Evolutionary conservation across 352 stramenopile genomes (phyloP), one percentile per base, ranked within the genome.

Genomic region (Poterioochromonas sp.): DNA sequence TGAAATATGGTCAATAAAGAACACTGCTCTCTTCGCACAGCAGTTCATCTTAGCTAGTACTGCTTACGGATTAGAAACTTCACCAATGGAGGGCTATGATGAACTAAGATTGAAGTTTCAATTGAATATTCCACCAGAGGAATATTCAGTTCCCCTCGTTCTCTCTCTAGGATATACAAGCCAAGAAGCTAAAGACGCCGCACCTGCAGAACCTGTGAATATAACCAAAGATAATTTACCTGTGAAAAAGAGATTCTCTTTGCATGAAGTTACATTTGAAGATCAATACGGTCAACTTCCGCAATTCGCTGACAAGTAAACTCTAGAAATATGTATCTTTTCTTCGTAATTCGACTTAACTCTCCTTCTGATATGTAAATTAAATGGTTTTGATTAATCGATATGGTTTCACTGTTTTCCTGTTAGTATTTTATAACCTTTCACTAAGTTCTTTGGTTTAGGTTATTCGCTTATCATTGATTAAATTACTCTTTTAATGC

Each of bases 21-120:
- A 76, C n/a, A n/a, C 44, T 73, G 64, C 12, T 15, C n/a, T 76
- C n/a, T 15, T 77, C 29, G 69, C 69, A 20, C 43, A 76, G 41
- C 32, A 43, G 41, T 15, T 78, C 32, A 78, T 76, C 11, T n/a
- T 76, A 15, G 69, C 69, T 51, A 22, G 29, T 68, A 76, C 69
- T 76, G 69, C 69, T 15, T 68, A 78, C n/a, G 69, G 69, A 12
- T n/a, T 76, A 18, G 32, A 15, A 20, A 76, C 69, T 20, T 18
- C 40, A 15, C 32, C 69, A n/a, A 76, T 76, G 69, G 69, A 76
- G 44, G 69, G 69, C 18, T 76, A 32, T 51, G 69, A 76, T n/a
- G 69, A 73, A n/a, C 69, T 12, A 32, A 12, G 69, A 35, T 37
- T 76, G n/a, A 18, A 20, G 12, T 77, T 32, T 68, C 29, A 37